phyloP scores from a whole-genome alignment of 441 rosid species.

The Erodium chrysanthum region DNA sequence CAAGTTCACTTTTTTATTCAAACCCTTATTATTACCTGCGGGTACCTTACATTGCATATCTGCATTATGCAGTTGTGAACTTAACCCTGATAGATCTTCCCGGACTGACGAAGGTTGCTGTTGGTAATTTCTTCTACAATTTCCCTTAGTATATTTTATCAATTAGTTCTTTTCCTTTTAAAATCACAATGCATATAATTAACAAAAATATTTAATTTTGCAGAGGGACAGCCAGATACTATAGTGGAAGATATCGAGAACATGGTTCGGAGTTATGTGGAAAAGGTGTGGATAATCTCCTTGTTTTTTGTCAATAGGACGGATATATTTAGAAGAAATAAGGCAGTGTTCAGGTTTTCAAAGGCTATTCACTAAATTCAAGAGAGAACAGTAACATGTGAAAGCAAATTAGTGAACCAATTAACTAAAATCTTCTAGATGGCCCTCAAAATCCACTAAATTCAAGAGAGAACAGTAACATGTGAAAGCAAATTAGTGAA shows the following conservation, averaged over 20 bases:
- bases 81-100: slow-evolving; percentile 97
- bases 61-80: slow-evolving; percentile 70
- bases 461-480: background rate
- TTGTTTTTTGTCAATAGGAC: background rate
- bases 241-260: slow-evolving; percentile 90
- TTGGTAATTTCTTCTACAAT: slow-evolving; percentile 45
- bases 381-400: background rate
- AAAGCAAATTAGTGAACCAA: background rate
- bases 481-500: background rate
- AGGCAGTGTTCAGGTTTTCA: background rate
- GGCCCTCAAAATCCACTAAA: background rate
- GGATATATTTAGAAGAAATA: background rate
- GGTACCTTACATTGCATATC: slow-evolving; percentile 6
- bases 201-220: slow-evolving; percentile 25
- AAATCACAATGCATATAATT: slow-evolving; percentile 7
- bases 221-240: slow-evolving; percentile 87
- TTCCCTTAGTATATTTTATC: background rate
- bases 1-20: background rate
- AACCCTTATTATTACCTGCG: background rate
- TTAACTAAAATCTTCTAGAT: background rate
- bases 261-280: slow-evolving; percentile 96
- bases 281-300: slow-evolving; percentile 51
- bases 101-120: slow-evolving; percentile 98
- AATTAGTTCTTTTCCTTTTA: background rate
- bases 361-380: background rate